A percentile compares a stretch with the other conserved stretches of the same genome.
Evolutionary conservation across 441 rosid species (phyloP).

Genomic region (Brassica hybrid): DNA sequence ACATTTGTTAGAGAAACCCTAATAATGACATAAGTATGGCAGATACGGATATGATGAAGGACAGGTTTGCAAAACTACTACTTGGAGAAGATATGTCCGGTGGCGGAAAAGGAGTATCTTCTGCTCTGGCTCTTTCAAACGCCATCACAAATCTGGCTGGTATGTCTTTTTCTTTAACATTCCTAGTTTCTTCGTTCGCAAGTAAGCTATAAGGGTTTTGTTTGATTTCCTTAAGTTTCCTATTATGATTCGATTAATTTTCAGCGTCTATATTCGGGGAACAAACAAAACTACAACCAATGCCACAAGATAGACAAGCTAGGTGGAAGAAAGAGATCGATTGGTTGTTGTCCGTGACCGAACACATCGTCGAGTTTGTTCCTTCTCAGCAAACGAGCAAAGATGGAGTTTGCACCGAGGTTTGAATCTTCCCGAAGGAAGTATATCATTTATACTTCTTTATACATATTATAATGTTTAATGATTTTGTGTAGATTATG

Average conservation of each 20-base stretch:
- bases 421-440: background rate
- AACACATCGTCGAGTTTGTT: constrained; percentile 58
- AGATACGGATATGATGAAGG: constrained; percentile 58
- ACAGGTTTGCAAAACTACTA: constrained; percentile 55
- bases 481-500: constrained; percentile 45
- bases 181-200: background rate
- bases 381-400: constrained; percentile 53
- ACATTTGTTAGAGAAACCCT: background rate
- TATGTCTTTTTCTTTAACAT: constrained; percentile 10
- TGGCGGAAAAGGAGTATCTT: constrained; percentile 58
- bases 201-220: background rate
- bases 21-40: constrained; percentile 9
- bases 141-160: constrained; percentile 60
- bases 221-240: background rate
- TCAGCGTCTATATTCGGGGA: constrained; percentile 62
- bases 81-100: constrained; percentile 68
- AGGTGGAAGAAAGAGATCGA: constrained; percentile 60
- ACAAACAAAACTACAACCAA: constrained; percentile 52
- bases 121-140: constrained; percentile 60
- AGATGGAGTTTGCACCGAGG: constrained; percentile 51
- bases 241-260: background rate
- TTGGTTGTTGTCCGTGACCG: constrained; percentile 61
- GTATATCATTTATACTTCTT: background rate
- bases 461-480: background rate
- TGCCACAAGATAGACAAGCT: constrained; percentile 45